Evolutionary conservation across 2,329 filamentous ascomycete genomes (phyloP).

Genomic region (Fusarium clavum): DNA sequence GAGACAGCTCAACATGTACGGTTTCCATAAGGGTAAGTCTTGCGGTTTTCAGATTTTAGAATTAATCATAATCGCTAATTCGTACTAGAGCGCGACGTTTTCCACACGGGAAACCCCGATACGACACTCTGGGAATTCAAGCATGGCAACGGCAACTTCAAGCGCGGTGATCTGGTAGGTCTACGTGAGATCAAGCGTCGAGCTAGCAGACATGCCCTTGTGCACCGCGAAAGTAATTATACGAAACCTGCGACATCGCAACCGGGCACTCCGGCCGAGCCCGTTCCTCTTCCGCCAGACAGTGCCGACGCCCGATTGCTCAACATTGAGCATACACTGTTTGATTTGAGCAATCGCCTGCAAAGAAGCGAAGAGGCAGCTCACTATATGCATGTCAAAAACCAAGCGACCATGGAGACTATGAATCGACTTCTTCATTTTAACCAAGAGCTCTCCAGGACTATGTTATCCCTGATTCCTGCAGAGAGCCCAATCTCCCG

Average conservation of each 20-base stretch:
- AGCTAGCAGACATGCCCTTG: slow-evolving; percentile 90
- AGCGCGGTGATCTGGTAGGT: slow-evolving; percentile 90
- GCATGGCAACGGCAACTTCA: slow-evolving; percentile 97
- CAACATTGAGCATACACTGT: slow-evolving; percentile 83
- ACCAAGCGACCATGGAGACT: slow-evolving; percentile 84
- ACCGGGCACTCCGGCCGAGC: slow-evolving; percentile 85
- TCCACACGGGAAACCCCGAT: slow-evolving; percentile 93
- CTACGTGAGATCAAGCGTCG: slow-evolving; percentile 95
- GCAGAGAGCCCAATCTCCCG: slow-evolving; percentile 82
- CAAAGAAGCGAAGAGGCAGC: slow-evolving; percentile 86
- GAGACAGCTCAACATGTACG: slow-evolving; percentile 98
- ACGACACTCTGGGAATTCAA: slow-evolving; percentile 99
- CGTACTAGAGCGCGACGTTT: slow-evolving; percentile 89
- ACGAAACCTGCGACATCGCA: slow-evolving; percentile 82
- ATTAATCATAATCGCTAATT: slow-evolving; percentile 12
- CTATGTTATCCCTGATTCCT: slow-evolving; percentile 78
- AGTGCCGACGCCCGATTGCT: slow-evolving; percentile 79
- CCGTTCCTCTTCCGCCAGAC: slow-evolving; percentile 77
- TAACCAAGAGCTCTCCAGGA: slow-evolving; percentile 85
- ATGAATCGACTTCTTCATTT: slow-evolving; percentile 78
- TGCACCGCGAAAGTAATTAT: slow-evolving; percentile 88
- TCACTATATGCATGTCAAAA: slow-evolving; percentile 81
- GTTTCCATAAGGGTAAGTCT: slow-evolving; percentile 91
- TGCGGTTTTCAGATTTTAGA: background rate
- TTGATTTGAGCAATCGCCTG: slow-evolving; percentile 81